These are phyloP conservation scores for Penicillium sp. DNA, from an alignment of 2,329 filamentous ascomycete species.

Conservation along the genomic window DNA sequence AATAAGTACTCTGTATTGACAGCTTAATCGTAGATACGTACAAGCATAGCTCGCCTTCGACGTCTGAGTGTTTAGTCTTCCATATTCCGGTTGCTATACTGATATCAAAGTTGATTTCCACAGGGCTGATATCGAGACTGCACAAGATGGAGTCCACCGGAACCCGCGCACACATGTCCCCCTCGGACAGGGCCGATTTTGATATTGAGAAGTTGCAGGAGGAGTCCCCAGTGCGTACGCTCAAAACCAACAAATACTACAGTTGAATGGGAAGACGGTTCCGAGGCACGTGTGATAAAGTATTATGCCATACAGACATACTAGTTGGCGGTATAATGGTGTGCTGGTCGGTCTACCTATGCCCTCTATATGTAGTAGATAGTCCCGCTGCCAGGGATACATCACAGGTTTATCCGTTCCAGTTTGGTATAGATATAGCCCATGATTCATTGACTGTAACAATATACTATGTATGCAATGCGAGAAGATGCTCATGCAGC, in stretches of 20 bases:
- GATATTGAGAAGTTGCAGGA: background rate
- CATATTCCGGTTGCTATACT: no score
- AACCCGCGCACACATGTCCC: background rate
- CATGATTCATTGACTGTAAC: background rate
- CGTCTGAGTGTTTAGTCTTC: background rate
- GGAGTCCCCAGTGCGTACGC: background rate
- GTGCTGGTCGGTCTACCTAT: background rate
- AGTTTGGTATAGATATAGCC: background rate
- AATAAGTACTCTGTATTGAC: background rate
- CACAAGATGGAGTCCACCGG: background rate
- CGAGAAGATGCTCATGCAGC: background rate
- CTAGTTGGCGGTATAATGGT: background rate
- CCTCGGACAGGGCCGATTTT: background rate
- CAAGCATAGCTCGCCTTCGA: background rate
- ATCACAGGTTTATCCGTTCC: background rate
- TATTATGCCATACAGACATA: background rate
- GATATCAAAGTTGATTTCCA: background rate
- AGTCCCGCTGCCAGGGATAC: background rate
- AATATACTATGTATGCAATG: background rate
- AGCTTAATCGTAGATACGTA: background rate
- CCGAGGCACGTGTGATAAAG: background rate
- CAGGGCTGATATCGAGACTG: background rate
- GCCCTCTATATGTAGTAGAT: background rate
- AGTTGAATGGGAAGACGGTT: background rate
- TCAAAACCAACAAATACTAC: background rate